Conservation (phyloP, 2,329 filamentous ascomycete species). For the Sporothrix globosa region DNA sequence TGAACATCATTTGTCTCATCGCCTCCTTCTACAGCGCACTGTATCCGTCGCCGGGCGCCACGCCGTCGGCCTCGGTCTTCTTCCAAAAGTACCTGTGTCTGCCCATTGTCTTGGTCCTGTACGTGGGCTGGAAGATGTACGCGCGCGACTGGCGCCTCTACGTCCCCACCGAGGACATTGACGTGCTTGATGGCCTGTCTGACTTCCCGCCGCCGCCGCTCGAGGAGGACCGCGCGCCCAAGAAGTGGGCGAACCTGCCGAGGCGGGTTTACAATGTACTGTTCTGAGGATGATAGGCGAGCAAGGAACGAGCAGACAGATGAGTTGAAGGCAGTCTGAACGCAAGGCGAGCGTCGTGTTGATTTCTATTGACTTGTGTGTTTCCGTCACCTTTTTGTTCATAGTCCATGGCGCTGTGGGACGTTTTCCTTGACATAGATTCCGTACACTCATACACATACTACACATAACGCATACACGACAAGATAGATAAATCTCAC, state of each 20-base stretch:
- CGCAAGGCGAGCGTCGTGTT: too few species aligned
- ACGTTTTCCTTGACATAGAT: too few species aligned
- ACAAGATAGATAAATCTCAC: too few species aligned
- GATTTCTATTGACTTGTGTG: too few species aligned
- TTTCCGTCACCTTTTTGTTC: too few species aligned
- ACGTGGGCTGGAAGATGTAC: slow-evolving; percentile 68
- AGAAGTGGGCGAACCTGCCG: slow-evolving; percentile 46
- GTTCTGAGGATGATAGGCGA: slow-evolving; percentile 39
- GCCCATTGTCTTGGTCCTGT: slow-evolving; percentile 60
- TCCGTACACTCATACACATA: too few species aligned
- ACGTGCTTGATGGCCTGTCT: slow-evolving; percentile 62
- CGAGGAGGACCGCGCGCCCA: slow-evolving; percentile 45
- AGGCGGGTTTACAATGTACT: slow-evolving; percentile 43
- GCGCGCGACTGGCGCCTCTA: slow-evolving; percentile 58
- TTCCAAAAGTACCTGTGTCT: slow-evolving; percentile 63
- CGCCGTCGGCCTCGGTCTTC: slow-evolving; percentile 53
- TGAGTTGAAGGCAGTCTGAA: too few species aligned
- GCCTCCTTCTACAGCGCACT: slow-evolving; percentile 73
- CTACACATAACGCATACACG: too few species aligned
- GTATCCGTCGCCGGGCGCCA: slow-evolving; percentile 47
- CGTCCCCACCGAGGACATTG: slow-evolving; percentile 61
- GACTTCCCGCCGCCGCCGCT: slow-evolving; percentile 51
- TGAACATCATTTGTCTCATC: slow-evolving; percentile 70
- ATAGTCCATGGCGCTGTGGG: too few species aligned
- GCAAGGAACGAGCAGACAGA: too few species aligned